A percentile compares a stretch with the other conserved stretches of the same genome.
Conservation (phyloP, 805 yeast genomes). For the Metschnikowia santaceciliae region DNA sequence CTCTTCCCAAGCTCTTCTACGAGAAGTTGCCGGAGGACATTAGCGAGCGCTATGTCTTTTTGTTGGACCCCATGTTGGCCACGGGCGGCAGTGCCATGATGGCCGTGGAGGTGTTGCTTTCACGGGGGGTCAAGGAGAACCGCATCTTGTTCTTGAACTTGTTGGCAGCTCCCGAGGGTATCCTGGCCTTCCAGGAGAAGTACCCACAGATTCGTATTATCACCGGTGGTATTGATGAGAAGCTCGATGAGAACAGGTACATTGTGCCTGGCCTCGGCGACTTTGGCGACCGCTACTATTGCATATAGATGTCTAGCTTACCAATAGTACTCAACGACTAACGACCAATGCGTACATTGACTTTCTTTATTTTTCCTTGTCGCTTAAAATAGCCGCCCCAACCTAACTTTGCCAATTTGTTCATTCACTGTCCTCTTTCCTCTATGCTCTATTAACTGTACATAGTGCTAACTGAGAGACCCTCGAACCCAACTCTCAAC, state of each 20-base stretch:
- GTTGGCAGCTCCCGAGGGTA: slow-evolving; percentile 94
- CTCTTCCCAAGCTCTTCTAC: slow-evolving; percentile 84
- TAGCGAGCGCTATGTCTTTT: slow-evolving; percentile 78
- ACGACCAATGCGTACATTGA: background rate
- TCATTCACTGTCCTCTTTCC: too few relatives aligned
- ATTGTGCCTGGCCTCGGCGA: slow-evolving; percentile 96
- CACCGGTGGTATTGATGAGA: slow-evolving; percentile 90
- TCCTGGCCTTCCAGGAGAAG: slow-evolving; percentile 66
- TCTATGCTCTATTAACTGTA: too few relatives aligned
- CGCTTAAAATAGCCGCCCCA: too few relatives aligned
- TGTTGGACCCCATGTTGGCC: slow-evolving; percentile 96
- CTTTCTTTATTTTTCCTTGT: background rate
- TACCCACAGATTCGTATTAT: slow-evolving; percentile 85
- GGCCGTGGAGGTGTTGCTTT: slow-evolving; percentile 89
- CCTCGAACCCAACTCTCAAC: too few relatives aligned
- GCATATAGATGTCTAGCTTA: slow-evolving; percentile 48
- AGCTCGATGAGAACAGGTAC: slow-evolving; percentile 78
- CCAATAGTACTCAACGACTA: too few relatives aligned
- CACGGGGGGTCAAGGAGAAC: slow-evolving; percentile 83
- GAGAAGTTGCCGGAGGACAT: slow-evolving; percentile 94
- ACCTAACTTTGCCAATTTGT: too few relatives aligned
- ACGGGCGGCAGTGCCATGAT: slow-evolving; percentile 98
- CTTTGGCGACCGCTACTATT: slow-evolving; percentile 96
- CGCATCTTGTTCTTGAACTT: slow-evolving; percentile 87
- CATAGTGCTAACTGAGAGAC: too few relatives aligned